A percentile compares a stretch with the other conserved stretches of the same genome.
These are phyloP conservation scores for Eucalyptus shirleyi DNA, from an alignment of 345 rosid genomes.

Conservation along the genomic window DNA sequence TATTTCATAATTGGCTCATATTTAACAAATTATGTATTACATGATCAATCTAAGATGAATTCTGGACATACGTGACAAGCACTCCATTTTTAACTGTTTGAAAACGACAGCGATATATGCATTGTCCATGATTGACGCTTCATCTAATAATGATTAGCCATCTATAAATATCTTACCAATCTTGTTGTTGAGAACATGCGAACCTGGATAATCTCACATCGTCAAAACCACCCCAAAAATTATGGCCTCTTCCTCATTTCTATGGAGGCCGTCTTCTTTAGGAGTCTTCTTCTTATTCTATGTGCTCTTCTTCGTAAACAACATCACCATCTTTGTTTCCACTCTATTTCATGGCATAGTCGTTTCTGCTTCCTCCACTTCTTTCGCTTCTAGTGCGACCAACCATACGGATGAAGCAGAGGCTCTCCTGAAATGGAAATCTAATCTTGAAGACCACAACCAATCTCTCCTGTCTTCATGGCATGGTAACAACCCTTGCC, in stretches of 20 bases:
- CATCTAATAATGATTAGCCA: not conserved
- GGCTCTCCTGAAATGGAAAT: not conserved
- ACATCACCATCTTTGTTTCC: not conserved
- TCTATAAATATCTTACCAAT: not conserved
- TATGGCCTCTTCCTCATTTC: not conserved
- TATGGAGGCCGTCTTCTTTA: not conserved
- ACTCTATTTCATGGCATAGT: not conserved
- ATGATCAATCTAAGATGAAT: no score
- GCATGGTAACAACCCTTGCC: not conserved
- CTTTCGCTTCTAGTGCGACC: not conserved
- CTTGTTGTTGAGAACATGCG: not conserved
- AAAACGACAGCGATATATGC: rapidly evolving
- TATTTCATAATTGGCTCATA: no score
- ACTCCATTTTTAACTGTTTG: rapidly evolving
- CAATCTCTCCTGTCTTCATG: not conserved
- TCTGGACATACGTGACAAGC: no score
- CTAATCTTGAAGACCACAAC: not conserved
- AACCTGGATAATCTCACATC: not conserved
- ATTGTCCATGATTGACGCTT: not conserved
- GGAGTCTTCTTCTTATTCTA: not conserved
- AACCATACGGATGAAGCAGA: not conserved
- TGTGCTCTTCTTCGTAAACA: not conserved
- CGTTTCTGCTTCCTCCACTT: not conserved
- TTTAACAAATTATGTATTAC: no score
- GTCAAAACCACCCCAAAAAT: not conserved